Conservation (phyloP, 306 rosid species). For the Quercus bicolor region DNA sequence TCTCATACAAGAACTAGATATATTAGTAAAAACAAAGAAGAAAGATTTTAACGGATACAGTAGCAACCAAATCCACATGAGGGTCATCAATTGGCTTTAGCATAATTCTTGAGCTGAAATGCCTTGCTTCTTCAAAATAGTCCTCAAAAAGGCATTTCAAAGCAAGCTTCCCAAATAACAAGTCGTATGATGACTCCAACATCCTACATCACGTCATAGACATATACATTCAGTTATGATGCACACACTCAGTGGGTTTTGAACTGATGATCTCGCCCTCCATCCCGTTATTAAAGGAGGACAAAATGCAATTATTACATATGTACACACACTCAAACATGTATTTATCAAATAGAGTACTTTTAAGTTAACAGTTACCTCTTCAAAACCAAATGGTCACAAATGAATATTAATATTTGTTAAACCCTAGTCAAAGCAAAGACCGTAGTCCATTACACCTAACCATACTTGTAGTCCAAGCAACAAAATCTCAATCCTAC, state of each 20-base stretch:
- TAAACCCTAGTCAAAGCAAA: too few species aligned
- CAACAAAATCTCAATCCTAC: too few species aligned
- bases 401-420: neutral
- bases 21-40: neutral
- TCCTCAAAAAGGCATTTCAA: slow-evolving; percentile 76
- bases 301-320: too few species aligned
- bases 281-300: too few species aligned
- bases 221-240: neutral
- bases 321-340: too few species aligned
- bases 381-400: neutral
- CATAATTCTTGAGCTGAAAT: slow-evolving; percentile 73
- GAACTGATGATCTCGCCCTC: too few species aligned
- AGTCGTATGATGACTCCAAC: slow-evolving; percentile 77
- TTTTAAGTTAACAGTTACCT: neutral
- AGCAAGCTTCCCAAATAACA: slow-evolving; percentile 85
- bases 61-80: slow-evolving; percentile 88
- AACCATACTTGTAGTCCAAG: too few species aligned
- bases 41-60: slow-evolving; percentile 44
- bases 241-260: too few species aligned
- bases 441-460: too few species aligned
- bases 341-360: neutral
- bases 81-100: slow-evolving; percentile 96
- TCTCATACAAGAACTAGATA: neutral
- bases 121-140: slow-evolving; percentile 67
- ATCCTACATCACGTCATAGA: slow-evolving; percentile 54